These are phyloP conservation scores for Phytophthora cryptogea DNA, from an alignment of 352 stramenopile species.

Conservation along the genomic window DNA sequence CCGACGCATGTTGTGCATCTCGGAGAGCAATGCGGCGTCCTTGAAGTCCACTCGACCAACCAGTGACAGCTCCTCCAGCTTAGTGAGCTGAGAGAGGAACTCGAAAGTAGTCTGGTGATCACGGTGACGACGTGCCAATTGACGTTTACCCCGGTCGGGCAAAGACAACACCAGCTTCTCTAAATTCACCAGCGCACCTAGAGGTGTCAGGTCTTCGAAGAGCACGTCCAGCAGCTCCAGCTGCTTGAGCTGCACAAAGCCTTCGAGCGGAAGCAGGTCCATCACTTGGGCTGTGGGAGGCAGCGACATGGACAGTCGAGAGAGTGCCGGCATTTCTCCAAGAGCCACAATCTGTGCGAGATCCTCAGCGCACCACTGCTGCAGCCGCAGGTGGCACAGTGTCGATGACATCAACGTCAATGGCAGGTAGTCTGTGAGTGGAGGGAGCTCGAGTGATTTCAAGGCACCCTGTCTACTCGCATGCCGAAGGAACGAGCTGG, in stretches of 20 bases:
- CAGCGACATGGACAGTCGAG: constrained; percentile 42
- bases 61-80: constrained; percentile 53
- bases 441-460: constrained; percentile 41
- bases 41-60: constrained; percentile 66
- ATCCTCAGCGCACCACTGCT: constrained; percentile 49
- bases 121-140: constrained; percentile 44
- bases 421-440: constrained; percentile 39
- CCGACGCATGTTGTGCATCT: constrained; percentile 43
- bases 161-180: constrained; percentile 58
- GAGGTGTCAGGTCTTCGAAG: constrained; percentile 51
- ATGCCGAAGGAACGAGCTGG: constrained; percentile 38
- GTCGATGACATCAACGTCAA: constrained; percentile 31
- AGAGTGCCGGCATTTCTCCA: constrained; percentile 33
- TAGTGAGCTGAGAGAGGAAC: constrained; percentile 40
- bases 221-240: constrained; percentile 59
- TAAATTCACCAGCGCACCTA: constrained; percentile 47
- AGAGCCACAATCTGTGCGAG: constrained; percentile 37
- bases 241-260: constrained; percentile 42
- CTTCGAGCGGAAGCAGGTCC: constrained; percentile 46
- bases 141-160: constrained; percentile 46
- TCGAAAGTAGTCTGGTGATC: constrained; percentile 48
- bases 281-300: constrained; percentile 42
- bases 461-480: constrained; percentile 29
- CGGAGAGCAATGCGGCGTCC: constrained; percentile 42
- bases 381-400: constrained; percentile 43